A percentile compares a stretch with the other conserved stretches of the same genome.
These are phyloP conservation scores for Apostasia shenzhenica DNA, from an alignment of 106 monocot genomes.

Conservation along the genomic window DNA sequence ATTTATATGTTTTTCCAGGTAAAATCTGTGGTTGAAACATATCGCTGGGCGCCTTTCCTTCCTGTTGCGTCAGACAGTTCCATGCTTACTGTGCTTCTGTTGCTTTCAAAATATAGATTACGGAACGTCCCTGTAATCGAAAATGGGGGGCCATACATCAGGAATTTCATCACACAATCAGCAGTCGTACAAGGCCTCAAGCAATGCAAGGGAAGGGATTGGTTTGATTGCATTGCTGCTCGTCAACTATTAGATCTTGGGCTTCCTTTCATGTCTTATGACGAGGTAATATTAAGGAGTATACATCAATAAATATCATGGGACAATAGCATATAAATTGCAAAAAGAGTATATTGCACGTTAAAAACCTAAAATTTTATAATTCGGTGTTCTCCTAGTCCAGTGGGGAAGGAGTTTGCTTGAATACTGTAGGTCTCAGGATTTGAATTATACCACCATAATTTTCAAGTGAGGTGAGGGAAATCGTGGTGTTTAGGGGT, in stretches of 20 bases:
- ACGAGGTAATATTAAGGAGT: conserved; percentile 43
- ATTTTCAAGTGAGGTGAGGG: too few species aligned
- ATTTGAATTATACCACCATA: too few species aligned
- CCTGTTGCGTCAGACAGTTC: conserved; percentile 67
- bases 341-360: too few species aligned
- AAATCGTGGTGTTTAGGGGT: too few species aligned
- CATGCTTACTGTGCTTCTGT: conserved; percentile 83
- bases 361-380: too few species aligned
- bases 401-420: too few species aligned
- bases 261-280: conserved; percentile 84
- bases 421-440: too few species aligned
- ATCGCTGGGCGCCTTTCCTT: conserved; percentile 76
- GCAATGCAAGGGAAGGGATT: conserved; percentile 77
- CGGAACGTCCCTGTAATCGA: conserved; percentile 91
- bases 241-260: conserved; percentile 70
- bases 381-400: too few species aligned
- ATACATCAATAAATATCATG: too few species aligned
- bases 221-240: conserved; percentile 84
- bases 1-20: conserved; percentile 37
- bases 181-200: conserved; percentile 74
- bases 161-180: conserved; percentile 91
- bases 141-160: conserved; percentile 39
- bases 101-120: conserved; percentile 91
- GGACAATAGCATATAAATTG: too few species aligned
- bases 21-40: conserved; percentile 51